Conservation (phyloP, 1,284 basidiomycete genomes). For the Apiotrichum laibachii region DNA sequence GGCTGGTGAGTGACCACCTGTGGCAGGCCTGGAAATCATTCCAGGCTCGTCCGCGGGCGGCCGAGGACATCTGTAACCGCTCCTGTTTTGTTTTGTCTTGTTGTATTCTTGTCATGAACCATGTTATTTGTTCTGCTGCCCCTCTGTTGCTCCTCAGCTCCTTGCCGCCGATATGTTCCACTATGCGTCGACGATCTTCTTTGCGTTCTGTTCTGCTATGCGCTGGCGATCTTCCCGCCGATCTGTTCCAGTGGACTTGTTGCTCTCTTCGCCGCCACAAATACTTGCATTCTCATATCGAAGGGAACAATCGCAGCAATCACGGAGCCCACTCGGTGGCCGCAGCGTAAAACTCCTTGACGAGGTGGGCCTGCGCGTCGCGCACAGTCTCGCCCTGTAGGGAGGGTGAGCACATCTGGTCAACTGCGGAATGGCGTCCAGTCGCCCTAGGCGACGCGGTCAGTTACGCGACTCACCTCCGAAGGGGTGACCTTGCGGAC, state of each 20-base stretch:
- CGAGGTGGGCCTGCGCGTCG: slow-evolving; percentile 73
- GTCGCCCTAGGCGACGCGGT: not conserved
- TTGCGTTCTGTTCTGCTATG: too few relatives aligned
- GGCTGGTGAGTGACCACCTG: slow-evolving; percentile 17
- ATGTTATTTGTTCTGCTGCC: not conserved
- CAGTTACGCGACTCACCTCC: slow-evolving; percentile 1
- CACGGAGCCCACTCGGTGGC: slow-evolving; percentile 67
- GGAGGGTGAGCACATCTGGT: not conserved
- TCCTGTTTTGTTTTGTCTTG: not conserved
- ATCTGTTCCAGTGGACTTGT: too few relatives aligned
- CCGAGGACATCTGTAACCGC: slow-evolving; percentile 12
- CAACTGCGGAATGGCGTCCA: not conserved
- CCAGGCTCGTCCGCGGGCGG: slow-evolving; percentile 17
- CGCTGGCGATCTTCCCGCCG: too few relatives aligned
- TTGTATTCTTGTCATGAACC: not conserved
- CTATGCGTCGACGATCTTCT: not conserved
- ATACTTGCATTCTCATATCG: too few relatives aligned
- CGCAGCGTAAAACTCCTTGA: slow-evolving; percentile 77
- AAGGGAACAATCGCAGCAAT: too few relatives aligned
- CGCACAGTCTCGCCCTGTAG: slow-evolving; percentile 58
- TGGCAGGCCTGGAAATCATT: slow-evolving; percentile 6
- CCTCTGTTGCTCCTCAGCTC: not conserved
- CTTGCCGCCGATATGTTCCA: not conserved
- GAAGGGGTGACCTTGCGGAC: slow-evolving; percentile 54
- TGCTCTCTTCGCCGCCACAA: too few relatives aligned